Conservation (phyloP, 495 filamentous ascomycete genomes). For the Aspergillus ellipticus region DNA sequence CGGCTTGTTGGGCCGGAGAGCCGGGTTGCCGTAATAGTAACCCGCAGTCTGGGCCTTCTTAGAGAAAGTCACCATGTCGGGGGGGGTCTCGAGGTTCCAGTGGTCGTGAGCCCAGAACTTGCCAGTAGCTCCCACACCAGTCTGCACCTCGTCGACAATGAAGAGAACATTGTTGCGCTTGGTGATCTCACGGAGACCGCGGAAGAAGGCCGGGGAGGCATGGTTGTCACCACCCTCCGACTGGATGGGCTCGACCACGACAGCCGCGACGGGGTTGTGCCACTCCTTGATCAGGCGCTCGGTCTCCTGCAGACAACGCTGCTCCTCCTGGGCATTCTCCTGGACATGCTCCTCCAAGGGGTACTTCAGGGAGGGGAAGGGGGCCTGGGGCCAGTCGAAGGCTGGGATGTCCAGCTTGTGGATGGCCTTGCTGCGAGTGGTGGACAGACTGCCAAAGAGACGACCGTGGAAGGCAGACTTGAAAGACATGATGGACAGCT, state of each 20-base stretch:
- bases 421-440: constrained; percentile 93
- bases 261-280: constrained; percentile 83
- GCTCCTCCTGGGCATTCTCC: constrained; percentile 81
- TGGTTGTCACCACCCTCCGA: constrained; percentile 99
- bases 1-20: constrained; percentile 94
- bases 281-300: constrained; percentile 81
- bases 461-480: constrained; percentile 93
- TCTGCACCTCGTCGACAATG: constrained; percentile 98
- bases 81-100: constrained; percentile 80
- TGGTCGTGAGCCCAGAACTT: constrained; percentile 99
- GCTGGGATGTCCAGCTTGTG: constrained; percentile 98
- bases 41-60: constrained; percentile 99
- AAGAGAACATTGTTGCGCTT: constrained; percentile 82
- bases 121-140: constrained; percentile 86
- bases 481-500: constrained; percentile 91
- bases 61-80: constrained; percentile 97
- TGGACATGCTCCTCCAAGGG: constrained; percentile 77
- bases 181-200: constrained; percentile 78
- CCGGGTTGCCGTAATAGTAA: constrained; percentile 88
- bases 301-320: constrained; percentile 81
- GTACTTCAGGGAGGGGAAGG: constrained; percentile 88
- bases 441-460: constrained; percentile 86
- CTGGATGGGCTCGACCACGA: constrained; percentile 94
- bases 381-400: constrained; percentile 96
- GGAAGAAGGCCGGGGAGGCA: constrained; percentile 90